Conservation (phyloP, 1,139 yeast genomes). For the Komagataea norvegica region DNA sequence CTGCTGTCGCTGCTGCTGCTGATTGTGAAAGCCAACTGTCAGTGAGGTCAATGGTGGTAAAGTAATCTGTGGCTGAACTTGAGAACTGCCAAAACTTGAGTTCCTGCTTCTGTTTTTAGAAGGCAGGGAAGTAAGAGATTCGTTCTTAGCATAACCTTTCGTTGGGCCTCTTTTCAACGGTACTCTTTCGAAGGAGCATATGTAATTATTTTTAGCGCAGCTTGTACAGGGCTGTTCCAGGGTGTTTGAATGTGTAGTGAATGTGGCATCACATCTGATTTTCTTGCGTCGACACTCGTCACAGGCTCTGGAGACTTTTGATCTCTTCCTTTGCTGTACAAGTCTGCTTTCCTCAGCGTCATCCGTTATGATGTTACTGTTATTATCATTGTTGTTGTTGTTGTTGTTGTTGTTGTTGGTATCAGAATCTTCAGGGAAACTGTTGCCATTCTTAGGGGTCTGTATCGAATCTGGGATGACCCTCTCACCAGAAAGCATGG, state of each 20-base stretch:
- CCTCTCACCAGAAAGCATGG: slow-evolving; percentile 8
- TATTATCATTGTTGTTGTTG: slow-evolving; percentile 9
- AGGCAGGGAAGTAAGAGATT: slow-evolving; percentile 1
- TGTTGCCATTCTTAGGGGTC: not conserved
- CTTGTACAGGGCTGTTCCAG: slow-evolving; percentile 51
- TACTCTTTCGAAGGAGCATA: slow-evolving; percentile 59
- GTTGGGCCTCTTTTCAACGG: slow-evolving; percentile 77
- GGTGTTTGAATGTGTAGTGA: slow-evolving; percentile 38
- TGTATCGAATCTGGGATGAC: not conserved
- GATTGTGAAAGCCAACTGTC: slow-evolving; percentile 10
- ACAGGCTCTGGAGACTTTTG: slow-evolving; percentile 68
- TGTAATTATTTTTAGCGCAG: slow-evolving; percentile 49
- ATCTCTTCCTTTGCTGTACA: slow-evolving; percentile 40
- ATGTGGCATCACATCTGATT: slow-evolving; percentile 56
- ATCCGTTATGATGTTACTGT: not conserved
- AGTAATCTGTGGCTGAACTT: slow-evolving; percentile 13
- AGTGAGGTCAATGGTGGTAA: slow-evolving; percentile 23
- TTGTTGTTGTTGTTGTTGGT: slow-evolving; percentile 7
- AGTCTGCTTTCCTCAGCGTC: slow-evolving; percentile 2
- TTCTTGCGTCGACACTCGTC: slow-evolving; percentile 65
- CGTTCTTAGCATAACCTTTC: slow-evolving; percentile 48
- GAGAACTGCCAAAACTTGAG: slow-evolving; percentile 15
- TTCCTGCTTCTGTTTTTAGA: slow-evolving; percentile 11
- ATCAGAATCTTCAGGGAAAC: not conserved
- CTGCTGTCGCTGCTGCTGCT: slow-evolving; percentile 9